Conservation (phyloP, 192 early-diverging fungal species). For the Nowakowskiella sp. region DNA sequence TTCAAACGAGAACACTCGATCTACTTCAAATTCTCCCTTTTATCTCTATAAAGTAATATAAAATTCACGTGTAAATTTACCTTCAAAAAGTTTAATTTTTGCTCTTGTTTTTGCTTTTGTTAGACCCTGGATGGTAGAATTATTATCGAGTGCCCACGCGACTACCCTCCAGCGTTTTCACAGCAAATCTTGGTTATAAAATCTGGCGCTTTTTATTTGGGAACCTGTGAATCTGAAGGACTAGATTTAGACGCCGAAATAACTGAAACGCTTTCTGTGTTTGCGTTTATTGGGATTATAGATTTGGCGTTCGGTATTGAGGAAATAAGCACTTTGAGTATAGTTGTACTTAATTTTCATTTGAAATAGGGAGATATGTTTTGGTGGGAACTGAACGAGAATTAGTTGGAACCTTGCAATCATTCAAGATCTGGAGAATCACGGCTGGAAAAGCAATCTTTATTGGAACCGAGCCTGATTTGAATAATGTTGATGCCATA, state of each 20-base stretch:
- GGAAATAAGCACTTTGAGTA: background rate
- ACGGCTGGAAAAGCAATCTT: slow-evolving; percentile 24
- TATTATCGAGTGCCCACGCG: too few relatives aligned
- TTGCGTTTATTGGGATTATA: slow-evolving; percentile 36
- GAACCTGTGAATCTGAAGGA: too few relatives aligned
- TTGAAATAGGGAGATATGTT: slow-evolving; percentile 29
- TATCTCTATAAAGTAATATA: too few relatives aligned
- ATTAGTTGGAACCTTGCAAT: slow-evolving; percentile 41
- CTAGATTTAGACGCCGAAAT: background rate
- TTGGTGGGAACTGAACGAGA: slow-evolving; percentile 34
- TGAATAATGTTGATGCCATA: slow-evolving; percentile 1
- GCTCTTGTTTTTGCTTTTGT: too few relatives aligned
- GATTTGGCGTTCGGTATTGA: slow-evolving; percentile 25
- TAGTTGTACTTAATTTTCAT: background rate
- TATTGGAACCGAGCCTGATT: slow-evolving; percentile 10
- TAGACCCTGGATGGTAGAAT: too few relatives aligned
- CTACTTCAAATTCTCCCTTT: too few relatives aligned
- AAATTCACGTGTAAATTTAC: too few relatives aligned
- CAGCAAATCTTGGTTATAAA: too few relatives aligned
- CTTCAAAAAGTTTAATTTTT: too few relatives aligned
- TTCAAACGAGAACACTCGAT: too few relatives aligned
- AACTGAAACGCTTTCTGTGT: slow-evolving; percentile 16
- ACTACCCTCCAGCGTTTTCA: too few relatives aligned
- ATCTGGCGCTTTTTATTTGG: too few relatives aligned
- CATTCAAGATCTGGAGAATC: slow-evolving; percentile 48